Evolutionary conservation across 768 basidiomycete species (phyloP).

Genomic region (Agrocybe chaxingu): DNA sequence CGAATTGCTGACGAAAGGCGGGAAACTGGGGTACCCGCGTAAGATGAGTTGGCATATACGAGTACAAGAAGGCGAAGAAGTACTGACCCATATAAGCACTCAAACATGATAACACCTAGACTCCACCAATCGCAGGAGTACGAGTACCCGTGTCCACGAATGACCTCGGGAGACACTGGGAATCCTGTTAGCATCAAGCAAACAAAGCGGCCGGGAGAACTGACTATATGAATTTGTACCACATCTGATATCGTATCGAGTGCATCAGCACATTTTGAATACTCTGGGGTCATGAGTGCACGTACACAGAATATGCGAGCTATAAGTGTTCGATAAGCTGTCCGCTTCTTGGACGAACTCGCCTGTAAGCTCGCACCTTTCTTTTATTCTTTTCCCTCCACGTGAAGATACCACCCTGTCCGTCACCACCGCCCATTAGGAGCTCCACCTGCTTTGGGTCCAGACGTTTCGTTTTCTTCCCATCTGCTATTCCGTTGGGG

Average conservation of each 20-base stretch:
- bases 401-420: constrained; percentile 83
- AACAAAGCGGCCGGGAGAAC: constrained; percentile 28
- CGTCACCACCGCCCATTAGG: constrained; percentile 81
- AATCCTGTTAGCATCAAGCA: constrained; percentile 18
- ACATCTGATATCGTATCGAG: constrained; percentile 47
- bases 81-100: constrained; percentile 86
- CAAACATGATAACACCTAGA: constrained; percentile 94
- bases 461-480: constrained; percentile 73
- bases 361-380: constrained; percentile 53
- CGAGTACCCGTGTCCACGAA: constrained; percentile 87
- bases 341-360: constrained; percentile 11
- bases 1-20: constrained; percentile 94
- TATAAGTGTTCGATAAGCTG: constrained; percentile 28
- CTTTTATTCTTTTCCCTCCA: constrained; percentile 93
- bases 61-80: constrained; percentile 9
- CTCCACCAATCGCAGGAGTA: constrained; percentile 99
- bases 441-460: constrained; percentile 79
- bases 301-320: constrained; percentile 89
- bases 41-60: constrained; percentile 9
- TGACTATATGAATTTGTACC: constrained; percentile 86
- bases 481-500: constrained; percentile 58
- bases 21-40: constrained; percentile 54
- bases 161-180: constrained; percentile 87
- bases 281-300: constrained; percentile 15
- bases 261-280: constrained; percentile 8